Percentiles rank a stretch among this genome's conserved stretches.
Evolutionary conservation across 2,329 filamentous ascomycete species (phyloP).

Genomic region (Biscogniauxia sp.): DNA sequence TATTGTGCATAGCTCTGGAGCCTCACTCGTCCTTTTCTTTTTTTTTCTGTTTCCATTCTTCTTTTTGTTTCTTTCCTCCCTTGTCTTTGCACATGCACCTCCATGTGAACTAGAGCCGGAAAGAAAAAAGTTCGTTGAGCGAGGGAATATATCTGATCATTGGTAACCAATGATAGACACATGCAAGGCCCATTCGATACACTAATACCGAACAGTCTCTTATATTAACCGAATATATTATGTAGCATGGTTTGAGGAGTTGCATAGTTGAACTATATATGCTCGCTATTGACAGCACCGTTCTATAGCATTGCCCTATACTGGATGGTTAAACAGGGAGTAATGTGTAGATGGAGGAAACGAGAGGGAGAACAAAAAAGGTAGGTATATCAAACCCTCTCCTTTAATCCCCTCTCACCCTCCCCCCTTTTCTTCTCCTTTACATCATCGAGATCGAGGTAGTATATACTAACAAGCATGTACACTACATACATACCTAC

Average conservation of each 20-base stretch:
- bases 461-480: too few species aligned
- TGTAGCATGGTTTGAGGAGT: neutral
- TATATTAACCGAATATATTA: neutral
- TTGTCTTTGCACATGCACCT: neutral
- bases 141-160: neutral
- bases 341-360: neutral
- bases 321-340: neutral
- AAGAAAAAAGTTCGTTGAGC: neutral
- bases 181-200: neutral
- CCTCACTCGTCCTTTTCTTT: neutral
- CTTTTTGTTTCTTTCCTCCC: neutral
- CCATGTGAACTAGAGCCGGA: too few species aligned
- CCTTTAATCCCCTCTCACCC: too few species aligned
- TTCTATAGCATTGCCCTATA: neutral
- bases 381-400: neutral
- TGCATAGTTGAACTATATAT: neutral
- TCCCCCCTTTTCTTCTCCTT: too few species aligned
- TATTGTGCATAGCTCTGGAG: neutral
- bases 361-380: too few species aligned
- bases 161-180: neutral
- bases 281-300: neutral
- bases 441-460: too few species aligned
- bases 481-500: neutral
- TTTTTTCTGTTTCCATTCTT: neutral
- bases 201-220: neutral